Evolutionary conservation across 1,284 basidiomycete species (phyloP).

Genomic region (Erythrobasidium hasegawianum): DNA sequence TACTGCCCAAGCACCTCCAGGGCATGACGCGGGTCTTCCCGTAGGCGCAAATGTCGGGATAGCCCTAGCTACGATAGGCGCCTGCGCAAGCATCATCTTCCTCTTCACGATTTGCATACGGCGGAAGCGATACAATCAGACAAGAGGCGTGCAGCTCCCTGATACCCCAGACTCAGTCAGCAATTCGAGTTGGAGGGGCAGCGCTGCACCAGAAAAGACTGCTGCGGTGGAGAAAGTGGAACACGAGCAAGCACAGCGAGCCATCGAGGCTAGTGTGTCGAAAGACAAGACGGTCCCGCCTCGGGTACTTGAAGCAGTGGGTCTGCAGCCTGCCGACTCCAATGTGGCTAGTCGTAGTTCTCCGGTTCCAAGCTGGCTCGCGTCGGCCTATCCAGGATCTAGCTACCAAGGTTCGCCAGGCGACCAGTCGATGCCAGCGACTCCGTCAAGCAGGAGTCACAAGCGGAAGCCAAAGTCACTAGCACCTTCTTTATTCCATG

Average conservation of each 20-base stretch:
- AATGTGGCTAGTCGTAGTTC: neutral
- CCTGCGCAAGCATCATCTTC: neutral
- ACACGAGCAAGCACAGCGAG: no score
- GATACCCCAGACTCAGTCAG: no score
- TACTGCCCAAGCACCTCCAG: neutral
- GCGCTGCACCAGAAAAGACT: no score
- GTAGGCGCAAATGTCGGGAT: neutral
- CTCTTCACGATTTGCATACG: neutral
- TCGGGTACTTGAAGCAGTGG: no score
- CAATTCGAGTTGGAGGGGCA: no score
- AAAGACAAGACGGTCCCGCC: no score
- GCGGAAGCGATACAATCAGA: neutral
- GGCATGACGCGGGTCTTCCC: neutral
- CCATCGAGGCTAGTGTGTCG: no score
- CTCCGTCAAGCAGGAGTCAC: neutral
- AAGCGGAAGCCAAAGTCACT: neutral
- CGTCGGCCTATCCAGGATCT: neutral
- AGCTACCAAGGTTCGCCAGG: neutral
- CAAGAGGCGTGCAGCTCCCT: neutral
- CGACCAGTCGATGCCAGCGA: neutral
- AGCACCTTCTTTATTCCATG: neutral
- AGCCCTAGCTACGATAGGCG: neutral
- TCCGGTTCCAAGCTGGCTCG: neutral
- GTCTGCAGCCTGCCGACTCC: no score
- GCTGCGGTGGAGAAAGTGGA: no score